Conservation (phyloP, 257 asterid species). For the Fraxinus anomala region DNA sequence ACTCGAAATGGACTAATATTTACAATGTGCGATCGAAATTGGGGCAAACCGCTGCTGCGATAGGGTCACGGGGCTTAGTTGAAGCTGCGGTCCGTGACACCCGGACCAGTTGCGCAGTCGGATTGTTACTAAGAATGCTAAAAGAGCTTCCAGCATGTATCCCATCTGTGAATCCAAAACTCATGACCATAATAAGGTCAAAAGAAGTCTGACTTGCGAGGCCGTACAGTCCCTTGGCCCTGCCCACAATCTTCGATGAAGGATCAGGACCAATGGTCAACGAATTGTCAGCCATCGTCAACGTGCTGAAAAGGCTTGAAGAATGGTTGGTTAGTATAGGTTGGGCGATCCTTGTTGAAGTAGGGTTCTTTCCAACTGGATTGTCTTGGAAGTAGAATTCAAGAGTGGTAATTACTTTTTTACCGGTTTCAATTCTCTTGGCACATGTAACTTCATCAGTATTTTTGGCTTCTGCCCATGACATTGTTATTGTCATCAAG, state of each 20-base stretch:
- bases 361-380: conserved; percentile 62
- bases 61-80: no score
- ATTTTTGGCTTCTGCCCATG: conserved; percentile 31
- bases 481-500: background rate
- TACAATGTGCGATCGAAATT: no score
- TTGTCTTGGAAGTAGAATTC: conserved; percentile 74
- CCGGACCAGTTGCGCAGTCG: conserved; percentile 40
- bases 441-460: conserved; percentile 38
- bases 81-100: no score
- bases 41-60: no score
- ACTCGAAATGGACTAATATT: no score
- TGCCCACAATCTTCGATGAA: conserved; percentile 46
- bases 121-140: conserved; percentile 61
- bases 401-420: conserved; percentile 59
- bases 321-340: conserved; percentile 38
- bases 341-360: conserved; percentile 48
- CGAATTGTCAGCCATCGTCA: conserved; percentile 66
- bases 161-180: conserved; percentile 59
- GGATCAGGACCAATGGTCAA: conserved; percentile 61
- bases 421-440: conserved; percentile 41
- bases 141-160: conserved; percentile 67
- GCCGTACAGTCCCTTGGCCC: conserved; percentile 81
- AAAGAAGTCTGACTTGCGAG: conserved; percentile 57
- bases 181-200: conserved; percentile 62
- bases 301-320: conserved; percentile 24